Conservation (phyloP, 2,329 filamentous ascomycete species). For the Hypoxylon sp. region DNA sequence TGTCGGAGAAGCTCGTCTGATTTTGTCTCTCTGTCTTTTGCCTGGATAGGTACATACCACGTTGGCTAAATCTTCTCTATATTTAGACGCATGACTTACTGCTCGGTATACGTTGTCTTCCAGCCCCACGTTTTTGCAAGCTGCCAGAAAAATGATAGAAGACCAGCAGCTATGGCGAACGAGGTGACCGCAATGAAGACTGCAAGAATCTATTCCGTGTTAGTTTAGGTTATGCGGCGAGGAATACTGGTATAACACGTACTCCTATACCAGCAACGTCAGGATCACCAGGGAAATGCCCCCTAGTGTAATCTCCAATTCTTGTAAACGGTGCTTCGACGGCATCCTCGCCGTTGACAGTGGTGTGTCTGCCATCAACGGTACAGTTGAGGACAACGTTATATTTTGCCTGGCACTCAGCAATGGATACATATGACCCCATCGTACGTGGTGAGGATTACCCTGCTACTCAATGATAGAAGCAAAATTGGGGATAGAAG, state of each 20-base stretch:
- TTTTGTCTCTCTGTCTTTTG: conserved; percentile 16
- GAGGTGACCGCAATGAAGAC: conserved; percentile 49
- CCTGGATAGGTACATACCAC: conserved; percentile 13
- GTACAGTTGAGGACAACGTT: conserved; percentile 42
- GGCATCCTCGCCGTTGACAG: conserved; percentile 1
- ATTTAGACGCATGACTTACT: conserved; percentile 24
- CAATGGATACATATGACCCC: conserved; percentile 47
- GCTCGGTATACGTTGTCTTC: conserved; percentile 27
- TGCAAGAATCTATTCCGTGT: conserved; percentile 44
- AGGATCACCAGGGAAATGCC: conserved; percentile 45
- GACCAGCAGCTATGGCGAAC: conserved; percentile 41
- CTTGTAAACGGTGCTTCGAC: conserved; percentile 24
- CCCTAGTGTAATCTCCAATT: conserved; percentile 55
- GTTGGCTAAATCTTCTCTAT: neutral
- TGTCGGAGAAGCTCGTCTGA: conserved; percentile 48
- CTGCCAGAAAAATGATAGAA: conserved; percentile 41
- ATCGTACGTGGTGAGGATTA: conserved; percentile 24
- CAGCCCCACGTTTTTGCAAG: conserved; percentile 20
- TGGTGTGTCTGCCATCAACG: conserved; percentile 16
- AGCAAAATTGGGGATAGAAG: conserved; percentile 1
- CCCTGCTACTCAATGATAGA: neutral
- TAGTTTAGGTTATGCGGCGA: conserved; percentile 3
- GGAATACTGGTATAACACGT: conserved; percentile 5
- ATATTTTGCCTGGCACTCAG: conserved; percentile 40
- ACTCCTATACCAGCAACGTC: conserved; percentile 51